Evolutionary conservation across 768 basidiomycete genomes (phyloP).

Genomic region (Daedaleopsis sinensis): DNA sequence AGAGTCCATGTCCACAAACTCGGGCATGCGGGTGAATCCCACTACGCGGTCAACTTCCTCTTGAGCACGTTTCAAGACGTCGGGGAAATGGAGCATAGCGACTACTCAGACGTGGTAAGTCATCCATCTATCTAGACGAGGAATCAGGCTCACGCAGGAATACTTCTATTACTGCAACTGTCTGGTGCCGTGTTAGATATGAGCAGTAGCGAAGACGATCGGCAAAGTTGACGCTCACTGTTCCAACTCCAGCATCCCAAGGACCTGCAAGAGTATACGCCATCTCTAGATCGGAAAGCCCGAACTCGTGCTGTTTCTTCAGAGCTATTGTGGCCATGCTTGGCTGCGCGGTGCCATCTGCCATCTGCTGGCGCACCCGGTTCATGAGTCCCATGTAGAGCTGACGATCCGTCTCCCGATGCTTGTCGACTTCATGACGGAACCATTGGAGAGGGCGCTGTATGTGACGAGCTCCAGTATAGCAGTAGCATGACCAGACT

Average conservation of each 20-base stretch:
- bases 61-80: constrained; percentile 29
- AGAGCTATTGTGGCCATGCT: constrained; percentile 11
- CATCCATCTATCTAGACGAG: background rate
- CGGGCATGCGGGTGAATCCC: constrained; percentile 25
- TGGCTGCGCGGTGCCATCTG: constrained; percentile 10
- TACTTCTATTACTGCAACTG: constrained; percentile 4
- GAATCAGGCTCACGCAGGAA: constrained; percentile 2
- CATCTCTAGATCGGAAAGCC: constrained; percentile 12
- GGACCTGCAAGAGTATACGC: constrained; percentile 14
- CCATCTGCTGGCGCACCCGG: constrained; percentile 4
- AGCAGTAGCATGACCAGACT: background rate
- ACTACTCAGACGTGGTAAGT: constrained; percentile 24
- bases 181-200: constrained; percentile 1
- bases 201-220: background rate
- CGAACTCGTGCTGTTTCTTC: constrained; percentile 2
- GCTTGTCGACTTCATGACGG: constrained; percentile 7
- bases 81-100: constrained; percentile 34
- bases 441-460: constrained; percentile 13
- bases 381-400: constrained; percentile 8
- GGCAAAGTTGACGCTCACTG: background rate
- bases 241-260: constrained; percentile 12
- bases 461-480: no score
- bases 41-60: constrained; percentile 33
- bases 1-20: constrained; percentile 6
- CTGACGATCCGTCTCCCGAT: constrained; percentile 2